Conservation (phyloP, 768 basidiomycete species). For the Trametopsis cervina region DNA sequence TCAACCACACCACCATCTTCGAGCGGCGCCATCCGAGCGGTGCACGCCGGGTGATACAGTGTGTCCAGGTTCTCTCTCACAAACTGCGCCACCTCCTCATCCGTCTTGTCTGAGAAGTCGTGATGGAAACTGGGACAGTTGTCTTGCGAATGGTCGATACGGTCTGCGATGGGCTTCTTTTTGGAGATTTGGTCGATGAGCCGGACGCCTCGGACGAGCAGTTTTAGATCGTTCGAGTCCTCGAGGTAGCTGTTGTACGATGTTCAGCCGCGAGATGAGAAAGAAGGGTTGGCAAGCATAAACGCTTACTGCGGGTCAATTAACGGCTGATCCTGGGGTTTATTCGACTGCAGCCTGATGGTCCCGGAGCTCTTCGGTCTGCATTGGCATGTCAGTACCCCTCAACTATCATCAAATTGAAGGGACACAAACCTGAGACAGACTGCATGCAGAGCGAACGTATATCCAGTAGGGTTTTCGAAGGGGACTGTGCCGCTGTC, state of each 20-base stretch:
- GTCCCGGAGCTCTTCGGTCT: slow-evolving; percentile 41
- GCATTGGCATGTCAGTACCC: too few relatives aligned
- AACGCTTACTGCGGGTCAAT: slow-evolving; percentile 36
- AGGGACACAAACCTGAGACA: slow-evolving; percentile 22
- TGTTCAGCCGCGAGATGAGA: slow-evolving; percentile 10
- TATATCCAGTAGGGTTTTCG: slow-evolving; percentile 12
- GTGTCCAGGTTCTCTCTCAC: slow-evolving; percentile 32
- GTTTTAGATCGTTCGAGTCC: slow-evolving; percentile 32
- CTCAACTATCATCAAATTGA: too few relatives aligned
- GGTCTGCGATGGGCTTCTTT: slow-evolving; percentile 30
- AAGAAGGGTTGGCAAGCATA: not conserved
- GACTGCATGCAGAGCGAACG: slow-evolving; percentile 21
- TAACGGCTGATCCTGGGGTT: slow-evolving; percentile 35
- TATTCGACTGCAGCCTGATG: slow-evolving; percentile 31
- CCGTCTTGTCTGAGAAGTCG: slow-evolving; percentile 25
- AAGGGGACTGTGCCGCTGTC: slow-evolving; percentile 12
- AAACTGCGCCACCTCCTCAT: slow-evolving; percentile 28
- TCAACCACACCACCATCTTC: slow-evolving; percentile 37
- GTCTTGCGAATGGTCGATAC: slow-evolving; percentile 27
- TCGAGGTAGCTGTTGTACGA: slow-evolving; percentile 32
- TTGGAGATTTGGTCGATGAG: slow-evolving; percentile 30
- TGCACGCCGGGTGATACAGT: slow-evolving; percentile 37
- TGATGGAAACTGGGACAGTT: slow-evolving; percentile 30
- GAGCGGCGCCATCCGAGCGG: slow-evolving; percentile 32
- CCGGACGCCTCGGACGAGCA: slow-evolving; percentile 34